Evolutionary conservation across 345 rosid genomes (phyloP), one percentile per base, ranked within the genome.

Genomic region (Cardamine resedifolia): DNA sequence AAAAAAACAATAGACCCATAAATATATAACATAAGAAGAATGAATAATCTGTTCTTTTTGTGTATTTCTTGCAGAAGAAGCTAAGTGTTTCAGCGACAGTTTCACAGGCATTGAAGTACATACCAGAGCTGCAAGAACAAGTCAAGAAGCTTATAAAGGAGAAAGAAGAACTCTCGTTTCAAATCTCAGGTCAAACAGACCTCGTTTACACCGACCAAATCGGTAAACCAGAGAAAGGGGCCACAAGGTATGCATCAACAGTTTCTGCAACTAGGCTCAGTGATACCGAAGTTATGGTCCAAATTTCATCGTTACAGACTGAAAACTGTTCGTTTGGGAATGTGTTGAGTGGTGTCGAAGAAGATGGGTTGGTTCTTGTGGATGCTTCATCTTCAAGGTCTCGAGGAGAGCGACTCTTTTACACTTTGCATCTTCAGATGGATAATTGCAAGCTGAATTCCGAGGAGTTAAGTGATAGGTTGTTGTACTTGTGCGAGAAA

Each of bases 361-460:
- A 83, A 53, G 80, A 80, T 49, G 97, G 89, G 0, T 67, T 84
- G 43, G 57, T 70, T 51, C 79, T 86, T 4, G 24, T 83, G 12
- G 86, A 82, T 65, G 83, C 87, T 65, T 88, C 94, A 47, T 88
- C 88, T 39, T 86, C 87, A 59, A 72, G 77, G 64, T 85, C 88
- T 45, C 81, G 49, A 51, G 83, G 74, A 28, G 90, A 76, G 57
- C 81, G 77, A 69, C 71, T 82, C 41, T 86, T 90, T 79, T 80
- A 83, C 60, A 84, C 73, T 68, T 69, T 88, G 31, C 87, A 82
- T 61, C 55, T 90, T 70, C 82, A 82, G 76, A 88, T 85, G 62
- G 26, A 48, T 38, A 38, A 49, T 31, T 49, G 36, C 43, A 64
- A 77, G 7, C 10, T 70, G 38, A 64, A 56, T 44, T 27, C 15